Base-by-base conservation (phyloP, 2,329 filamentous ascomycete genomes). In the Blastomyces parvus region DNA sequence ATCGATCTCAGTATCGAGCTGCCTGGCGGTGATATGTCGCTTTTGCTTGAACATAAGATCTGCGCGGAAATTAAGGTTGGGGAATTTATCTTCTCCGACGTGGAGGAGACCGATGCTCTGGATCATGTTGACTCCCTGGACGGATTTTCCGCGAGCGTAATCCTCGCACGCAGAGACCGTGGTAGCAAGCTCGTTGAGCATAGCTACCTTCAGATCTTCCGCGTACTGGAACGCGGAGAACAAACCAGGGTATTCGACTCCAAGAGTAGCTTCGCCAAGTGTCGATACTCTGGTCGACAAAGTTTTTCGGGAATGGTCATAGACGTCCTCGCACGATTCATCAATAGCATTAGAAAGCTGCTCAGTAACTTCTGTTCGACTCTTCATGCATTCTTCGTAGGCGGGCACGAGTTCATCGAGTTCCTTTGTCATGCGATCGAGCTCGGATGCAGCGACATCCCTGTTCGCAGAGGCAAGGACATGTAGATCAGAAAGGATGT, bases 21-120 rank as follows among this genome's bases (percentile, higher is more conserved):
- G 88, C 67, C 91, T 86, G 6, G 90, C 91, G 50, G 96, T 79
- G 1, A 86, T 85, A 74, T 99, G 90, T 64, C 87, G 85, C 71
- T 88, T 88, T 50, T 90, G 86, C 64, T 86, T 87, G 81, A 97
- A 99, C 94, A 99, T 97, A 72, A 92, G 86, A 69, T 97, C 91
- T 1, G 91, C 86, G 38, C 89, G 86, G 85, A 99, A 97, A 68
- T 86, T 90, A 56, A 97, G 84, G 69, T 92, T 88, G 27, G 88
- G 83, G 69, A 93, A 95, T 69, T 93, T 88, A 69, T 94, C 86
- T 63, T 77, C 74, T 11, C 93, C 93, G 6, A 97, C 85, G 73
- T 99, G 93, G 44, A 93, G 74, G 19, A 97, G 80, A 33, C 94
- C 94, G 1, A 97, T 83, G 68, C 91, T 88, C 73, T 95, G 95